phyloP scores from a whole-genome alignment of 208 protist genomes.

The Naegleria lovaniensis region DNA sequence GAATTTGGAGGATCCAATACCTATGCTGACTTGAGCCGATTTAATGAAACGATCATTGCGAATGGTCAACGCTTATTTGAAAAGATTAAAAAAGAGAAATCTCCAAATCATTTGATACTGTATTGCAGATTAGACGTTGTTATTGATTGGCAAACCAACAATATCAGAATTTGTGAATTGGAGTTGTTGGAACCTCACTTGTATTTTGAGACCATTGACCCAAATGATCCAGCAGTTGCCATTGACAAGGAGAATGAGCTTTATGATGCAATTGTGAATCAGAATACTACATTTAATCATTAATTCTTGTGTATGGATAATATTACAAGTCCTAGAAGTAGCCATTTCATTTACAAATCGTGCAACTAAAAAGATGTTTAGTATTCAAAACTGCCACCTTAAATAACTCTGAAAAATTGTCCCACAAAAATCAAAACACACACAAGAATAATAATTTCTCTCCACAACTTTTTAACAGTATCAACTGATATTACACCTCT shows the following conservation, averaged over 20 bases:
- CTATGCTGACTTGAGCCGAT: background rate
- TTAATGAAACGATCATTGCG: background rate
- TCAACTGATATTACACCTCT: too few species aligned
- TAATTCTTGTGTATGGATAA: too few species aligned
- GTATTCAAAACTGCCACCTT: too few species aligned
- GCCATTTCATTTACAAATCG: too few species aligned
- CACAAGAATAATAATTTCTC: too few species aligned
- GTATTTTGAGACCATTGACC: background rate
- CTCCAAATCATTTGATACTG: background rate
- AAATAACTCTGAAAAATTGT: too few species aligned
- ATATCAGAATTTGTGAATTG: background rate
- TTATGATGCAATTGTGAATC: background rate
- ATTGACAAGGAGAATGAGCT: background rate
- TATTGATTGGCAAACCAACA: background rate
- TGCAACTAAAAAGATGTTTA: too few species aligned
- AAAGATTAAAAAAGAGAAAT: slow-evolving; percentile 2
- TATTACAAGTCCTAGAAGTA: too few species aligned
- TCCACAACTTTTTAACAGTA: too few species aligned
- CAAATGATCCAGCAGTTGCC: background rate
- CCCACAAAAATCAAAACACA: too few species aligned
- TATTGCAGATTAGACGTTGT: background rate
- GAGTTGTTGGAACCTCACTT: background rate
- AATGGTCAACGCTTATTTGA: background rate
- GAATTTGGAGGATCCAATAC: background rate
- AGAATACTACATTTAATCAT: too few species aligned